Evolutionary conservation across 1,284 basidiomycete species (phyloP).

Genomic region (Leccinum subrobustum): DNA sequence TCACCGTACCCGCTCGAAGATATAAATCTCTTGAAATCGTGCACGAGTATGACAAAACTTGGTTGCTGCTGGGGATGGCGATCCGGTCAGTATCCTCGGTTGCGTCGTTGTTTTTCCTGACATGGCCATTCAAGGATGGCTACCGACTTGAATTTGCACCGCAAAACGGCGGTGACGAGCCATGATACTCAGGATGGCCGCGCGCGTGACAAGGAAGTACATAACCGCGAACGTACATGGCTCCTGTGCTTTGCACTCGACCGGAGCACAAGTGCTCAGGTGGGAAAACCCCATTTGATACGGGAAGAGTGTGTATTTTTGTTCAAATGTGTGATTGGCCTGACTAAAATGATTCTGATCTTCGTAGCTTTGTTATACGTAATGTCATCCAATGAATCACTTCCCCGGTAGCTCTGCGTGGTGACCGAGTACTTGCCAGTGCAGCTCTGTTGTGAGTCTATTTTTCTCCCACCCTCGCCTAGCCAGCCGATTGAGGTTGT

Average conservation of each 20-base stretch:
- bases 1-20: conserved; percentile 78
- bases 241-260: conserved; percentile 89
- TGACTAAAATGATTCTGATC: conserved; percentile 3
- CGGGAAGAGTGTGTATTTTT: conserved; percentile 73
- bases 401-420: conserved; percentile 57
- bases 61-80: conserved; percentile 86
- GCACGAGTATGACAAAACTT: conserved; percentile 96
- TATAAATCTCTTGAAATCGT: conserved; percentile 97
- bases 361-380: conserved; percentile 79
- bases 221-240: conserved; percentile 95
- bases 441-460: conserved; percentile 60
- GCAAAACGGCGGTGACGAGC: conserved; percentile 73
- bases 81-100: conserved; percentile 53
- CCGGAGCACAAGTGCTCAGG: conserved; percentile 87
- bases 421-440: conserved; percentile 60
- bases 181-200: conserved; percentile 75
- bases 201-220: conserved; percentile 77
- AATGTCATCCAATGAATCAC: conserved; percentile 74
- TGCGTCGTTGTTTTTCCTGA: conserved; percentile 4
- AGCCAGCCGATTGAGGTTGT: conserved; percentile 3
- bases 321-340: background rate
- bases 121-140: conserved; percentile 67
- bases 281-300: conserved; percentile 87
- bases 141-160: conserved; percentile 92
- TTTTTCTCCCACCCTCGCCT: conserved; percentile 1